Percentiles rank a stretch among this genome's conserved stretches.
These are phyloP conservation scores for Ceratocystis colombiana DNA, from an alignment of 2,329 filamentous ascomycete genomes.

Conservation along the genomic window DNA sequence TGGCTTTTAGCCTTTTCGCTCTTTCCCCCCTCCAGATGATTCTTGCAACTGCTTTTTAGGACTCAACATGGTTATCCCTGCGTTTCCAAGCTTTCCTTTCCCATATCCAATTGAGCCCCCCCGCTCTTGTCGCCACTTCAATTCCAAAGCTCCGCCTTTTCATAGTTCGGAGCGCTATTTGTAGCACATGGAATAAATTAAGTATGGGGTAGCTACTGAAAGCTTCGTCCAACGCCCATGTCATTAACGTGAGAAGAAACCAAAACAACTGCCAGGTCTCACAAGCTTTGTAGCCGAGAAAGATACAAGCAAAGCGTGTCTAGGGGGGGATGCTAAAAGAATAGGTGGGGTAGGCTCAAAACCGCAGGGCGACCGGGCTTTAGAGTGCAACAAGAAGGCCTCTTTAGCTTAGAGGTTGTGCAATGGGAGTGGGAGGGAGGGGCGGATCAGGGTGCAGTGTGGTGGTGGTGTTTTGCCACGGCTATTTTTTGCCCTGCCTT, in stretches of 20 bases:
- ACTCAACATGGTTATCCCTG: constrained; percentile 5
- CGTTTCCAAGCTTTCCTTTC: neutral
- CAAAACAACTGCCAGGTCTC: neutral
- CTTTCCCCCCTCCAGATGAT: neutral
- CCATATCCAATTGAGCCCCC: neutral
- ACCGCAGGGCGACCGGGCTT: neutral
- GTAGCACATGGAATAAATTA: neutral
- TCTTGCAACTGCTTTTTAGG: neutral
- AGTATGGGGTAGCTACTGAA: constrained; percentile 7
- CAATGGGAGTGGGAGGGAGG: neutral
- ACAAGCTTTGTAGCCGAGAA: neutral
- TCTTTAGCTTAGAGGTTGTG: neutral
- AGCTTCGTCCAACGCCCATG: constrained; percentile 8
- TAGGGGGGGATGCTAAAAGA: neutral
- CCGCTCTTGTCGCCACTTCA: constrained; percentile 7
- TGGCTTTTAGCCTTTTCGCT: neutral
- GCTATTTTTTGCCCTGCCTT: neutral
- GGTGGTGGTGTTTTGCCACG: constrained; percentile 1
- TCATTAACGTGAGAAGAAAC: neutral
- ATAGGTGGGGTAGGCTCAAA: neutral
- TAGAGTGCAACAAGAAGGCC: neutral
- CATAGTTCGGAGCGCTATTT: neutral
- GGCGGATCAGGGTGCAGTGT: neutral
- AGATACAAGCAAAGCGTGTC: neutral
- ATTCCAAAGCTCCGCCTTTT: neutral